Percentiles rank a stretch among this genome's conserved stretches.
phyloP scores from a whole-genome alignment of 495 filamentous ascomycete species.

The Penicillium simplicissimum region DNA sequence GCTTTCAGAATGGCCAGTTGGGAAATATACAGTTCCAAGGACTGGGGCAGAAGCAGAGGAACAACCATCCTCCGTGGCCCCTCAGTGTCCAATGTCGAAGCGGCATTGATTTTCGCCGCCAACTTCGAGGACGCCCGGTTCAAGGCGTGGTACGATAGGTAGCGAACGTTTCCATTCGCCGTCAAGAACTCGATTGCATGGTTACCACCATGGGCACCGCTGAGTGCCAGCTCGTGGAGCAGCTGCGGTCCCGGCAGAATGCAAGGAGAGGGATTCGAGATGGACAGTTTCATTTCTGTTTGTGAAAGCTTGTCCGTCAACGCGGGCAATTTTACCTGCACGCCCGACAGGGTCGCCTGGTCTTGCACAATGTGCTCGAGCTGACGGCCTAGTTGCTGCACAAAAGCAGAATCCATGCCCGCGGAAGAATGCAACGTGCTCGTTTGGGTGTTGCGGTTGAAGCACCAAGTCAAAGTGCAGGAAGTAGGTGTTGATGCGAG shows the following conservation, averaged over 20 bases:
- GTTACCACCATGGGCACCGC: constrained; percentile 18
- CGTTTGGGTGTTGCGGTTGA: constrained; percentile 23
- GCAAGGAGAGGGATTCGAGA: constrained; percentile 60
- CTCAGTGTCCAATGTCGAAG: constrained; percentile 18
- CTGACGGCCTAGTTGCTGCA: constrained; percentile 31
- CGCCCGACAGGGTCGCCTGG: constrained; percentile 18
- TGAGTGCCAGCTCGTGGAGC: constrained; percentile 63
- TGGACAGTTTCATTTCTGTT: constrained; percentile 44
- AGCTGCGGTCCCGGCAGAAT: constrained; percentile 58
- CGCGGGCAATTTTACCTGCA: constrained; percentile 15
- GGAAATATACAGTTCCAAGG: constrained; percentile 67
- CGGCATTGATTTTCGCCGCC: constrained; percentile 46
- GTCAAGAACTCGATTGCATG: constrained; percentile 62
- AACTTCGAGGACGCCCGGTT: constrained; percentile 55
- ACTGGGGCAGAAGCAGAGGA: constrained; percentile 72
- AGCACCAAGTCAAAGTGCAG: constrained; percentile 20
- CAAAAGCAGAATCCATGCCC: constrained; percentile 24
- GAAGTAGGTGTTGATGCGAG: constrained; percentile 2
- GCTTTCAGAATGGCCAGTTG: constrained; percentile 72
- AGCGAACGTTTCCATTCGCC: constrained; percentile 40
- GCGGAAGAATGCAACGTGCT: constrained; percentile 27
- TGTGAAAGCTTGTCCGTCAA: constrained; percentile 19
- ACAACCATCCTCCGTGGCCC: constrained; percentile 46
- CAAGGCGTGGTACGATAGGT: constrained; percentile 60
- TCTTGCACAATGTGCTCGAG: constrained; percentile 25